A percentile compares a stretch with the other conserved stretches of the same genome.
These are phyloP conservation scores for Gossypium herbaceum DNA, from an alignment of 345 rosid species.

Conservation along the genomic window DNA sequence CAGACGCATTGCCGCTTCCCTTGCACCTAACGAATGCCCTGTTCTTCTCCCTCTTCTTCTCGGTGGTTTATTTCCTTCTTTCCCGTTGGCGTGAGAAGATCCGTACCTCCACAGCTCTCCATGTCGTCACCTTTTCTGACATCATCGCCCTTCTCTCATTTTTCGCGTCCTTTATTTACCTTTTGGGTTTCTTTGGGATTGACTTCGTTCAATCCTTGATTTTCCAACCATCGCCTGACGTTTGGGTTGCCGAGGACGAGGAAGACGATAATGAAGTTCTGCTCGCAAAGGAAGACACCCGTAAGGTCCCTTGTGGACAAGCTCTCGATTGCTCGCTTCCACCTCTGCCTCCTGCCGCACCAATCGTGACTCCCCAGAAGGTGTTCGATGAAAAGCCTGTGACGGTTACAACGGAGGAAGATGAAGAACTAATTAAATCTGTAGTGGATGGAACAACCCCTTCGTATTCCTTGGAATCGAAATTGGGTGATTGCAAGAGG, in stretches of 20 bases:
- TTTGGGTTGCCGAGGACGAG: constrained; percentile 37
- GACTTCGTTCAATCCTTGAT: constrained; percentile 57
- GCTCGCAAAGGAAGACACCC: constrained; percentile 32
- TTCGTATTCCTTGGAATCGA: constrained; percentile 53
- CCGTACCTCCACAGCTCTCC: constrained; percentile 59
- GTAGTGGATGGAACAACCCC: constrained; percentile 48
- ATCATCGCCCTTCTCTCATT: constrained; percentile 49
- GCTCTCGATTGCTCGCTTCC: constrained; percentile 38
- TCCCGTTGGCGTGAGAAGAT: constrained; percentile 80
- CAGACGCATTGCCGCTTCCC: constrained; percentile 51
- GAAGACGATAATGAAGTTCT: constrained; percentile 25
- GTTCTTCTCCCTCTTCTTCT: constrained; percentile 59
- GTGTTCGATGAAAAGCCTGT: not conserved
- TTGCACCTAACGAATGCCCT: constrained; percentile 45
- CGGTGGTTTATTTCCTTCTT: constrained; percentile 55
- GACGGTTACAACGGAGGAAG: constrained; percentile 31
- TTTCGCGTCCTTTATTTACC: constrained; percentile 50
- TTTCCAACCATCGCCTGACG: constrained; percentile 46
- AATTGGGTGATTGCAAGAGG: constrained; percentile 56
- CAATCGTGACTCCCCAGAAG: not conserved
- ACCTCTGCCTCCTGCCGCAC: too few relatives aligned
- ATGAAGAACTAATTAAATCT: constrained; percentile 45
- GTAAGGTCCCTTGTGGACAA: constrained; percentile 43
- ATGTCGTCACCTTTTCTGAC: constrained; percentile 46
- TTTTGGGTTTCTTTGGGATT: constrained; percentile 60